Evolutionary conservation across 805 yeast species (phyloP).

Genomic region (Metschnikowia borealis): DNA sequence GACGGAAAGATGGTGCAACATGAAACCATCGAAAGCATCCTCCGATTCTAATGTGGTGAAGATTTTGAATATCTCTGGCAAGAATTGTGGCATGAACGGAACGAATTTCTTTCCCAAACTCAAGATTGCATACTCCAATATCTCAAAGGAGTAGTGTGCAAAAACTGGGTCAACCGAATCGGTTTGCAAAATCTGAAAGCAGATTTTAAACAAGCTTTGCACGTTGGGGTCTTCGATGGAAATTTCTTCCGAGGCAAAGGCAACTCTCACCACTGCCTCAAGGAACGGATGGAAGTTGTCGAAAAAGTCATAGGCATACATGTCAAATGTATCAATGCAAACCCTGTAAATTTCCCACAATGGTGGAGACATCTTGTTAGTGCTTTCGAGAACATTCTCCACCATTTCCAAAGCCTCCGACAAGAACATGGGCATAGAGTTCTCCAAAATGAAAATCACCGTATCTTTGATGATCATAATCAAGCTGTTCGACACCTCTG

Average conservation of each 20-base stretch:
- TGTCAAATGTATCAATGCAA: conserved; percentile 51
- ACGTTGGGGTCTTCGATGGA: conserved; percentile 38
- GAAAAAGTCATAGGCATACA: conserved; percentile 57
- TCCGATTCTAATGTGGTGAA: conserved; percentile 32
- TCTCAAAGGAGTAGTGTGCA: conserved; percentile 37
- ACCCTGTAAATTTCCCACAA: conserved; percentile 51
- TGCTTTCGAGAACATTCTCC: conserved; percentile 54
- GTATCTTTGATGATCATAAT: conserved; percentile 33
- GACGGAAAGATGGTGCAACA: conserved; percentile 41
- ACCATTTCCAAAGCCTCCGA: conserved; percentile 41
- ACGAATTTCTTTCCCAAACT: conserved; percentile 29
- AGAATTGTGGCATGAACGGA: conserved; percentile 29
- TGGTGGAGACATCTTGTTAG: conserved; percentile 45
- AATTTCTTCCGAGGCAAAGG: conserved; percentile 37
- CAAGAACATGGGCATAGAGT: conserved; percentile 38
- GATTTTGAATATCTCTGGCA: conserved; percentile 34
- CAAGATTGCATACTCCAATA: conserved; percentile 32
- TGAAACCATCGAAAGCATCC: conserved; percentile 42
- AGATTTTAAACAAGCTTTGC: conserved; percentile 34
- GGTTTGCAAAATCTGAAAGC: conserved; percentile 32
- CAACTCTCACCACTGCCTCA: conserved; percentile 49
- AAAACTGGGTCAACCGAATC: conserved; percentile 39
- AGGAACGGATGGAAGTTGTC: conserved; percentile 55
- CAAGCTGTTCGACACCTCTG: conserved; percentile 33
- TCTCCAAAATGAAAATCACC: conserved; percentile 32